Base-by-base conservation (phyloP, 139 green algal genomes). In the Gonium pectorale region DNA sequence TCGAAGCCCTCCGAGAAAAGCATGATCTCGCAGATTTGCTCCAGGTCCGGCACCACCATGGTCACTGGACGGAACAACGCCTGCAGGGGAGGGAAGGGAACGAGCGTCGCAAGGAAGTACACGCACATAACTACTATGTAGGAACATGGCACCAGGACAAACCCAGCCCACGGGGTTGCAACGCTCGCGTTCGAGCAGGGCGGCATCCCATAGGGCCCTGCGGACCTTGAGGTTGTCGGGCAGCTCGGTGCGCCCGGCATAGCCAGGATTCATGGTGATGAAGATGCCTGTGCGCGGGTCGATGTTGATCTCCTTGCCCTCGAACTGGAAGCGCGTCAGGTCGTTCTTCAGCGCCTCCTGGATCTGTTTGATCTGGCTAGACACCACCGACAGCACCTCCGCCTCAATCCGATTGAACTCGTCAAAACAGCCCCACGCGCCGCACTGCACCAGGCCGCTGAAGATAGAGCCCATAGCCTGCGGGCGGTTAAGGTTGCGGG, bases 351-450 rank as follows among this genome's bases (percentile, higher is more conserved):
- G 88, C 15, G 92, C 95, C 73, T 98, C 95, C 87, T 95, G 92
- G 59, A 96, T 95, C 87, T 94, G 88, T 46, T 84, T 79, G 72
- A 88, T 78, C 83, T 90, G 88, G 44, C 66, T 85, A 26, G 81
- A 90, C 67, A 94, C 90, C 85, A 94, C 90, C 11, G 77, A 91
- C 60, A 98, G 93, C 80, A 98, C 95, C 83, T 98, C 95, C 17
- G 93, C 90, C 70, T 96, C 93, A 83, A 98, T 98, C 62, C 95
- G 89, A 81, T 98, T 98, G 92, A 98, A 98, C 89, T 98, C 95
- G 73, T 98, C 95, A 72, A 98, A 98, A 89, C 95, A 98, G 71
- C 95, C 95, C 95, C 95, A 98, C 19, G 94, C 94, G 63, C 95
- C 95, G 60, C 91, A 96, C 91, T 98, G 95, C 56, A 96, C 94